Conservation (phyloP, 2,329 filamentous ascomycete genomes). For the Ilyonectria robusta region DNA sequence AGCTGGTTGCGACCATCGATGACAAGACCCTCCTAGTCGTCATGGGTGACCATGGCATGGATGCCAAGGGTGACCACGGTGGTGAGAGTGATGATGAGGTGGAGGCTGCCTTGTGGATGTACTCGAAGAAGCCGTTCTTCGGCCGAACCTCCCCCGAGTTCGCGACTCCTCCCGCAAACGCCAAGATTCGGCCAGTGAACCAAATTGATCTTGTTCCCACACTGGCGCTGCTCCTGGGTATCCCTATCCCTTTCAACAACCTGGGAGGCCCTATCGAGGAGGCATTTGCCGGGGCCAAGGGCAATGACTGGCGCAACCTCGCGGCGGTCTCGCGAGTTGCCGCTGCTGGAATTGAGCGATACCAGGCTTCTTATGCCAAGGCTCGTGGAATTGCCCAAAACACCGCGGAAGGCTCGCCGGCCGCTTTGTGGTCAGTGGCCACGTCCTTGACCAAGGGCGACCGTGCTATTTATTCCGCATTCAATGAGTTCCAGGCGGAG, state of each 20-base stretch:
- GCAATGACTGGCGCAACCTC: slow-evolving; percentile 82
- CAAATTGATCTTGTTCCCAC: slow-evolving; percentile 98
- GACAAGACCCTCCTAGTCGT: slow-evolving; percentile 91
- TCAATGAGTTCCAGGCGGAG: slow-evolving; percentile 81
- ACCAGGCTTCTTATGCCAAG: slow-evolving; percentile 86
- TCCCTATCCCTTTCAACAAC: slow-evolving; percentile 97
- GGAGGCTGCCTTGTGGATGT: slow-evolving; percentile 97
- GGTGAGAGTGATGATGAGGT: slow-evolving; percentile 98
- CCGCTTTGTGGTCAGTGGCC: slow-evolving; percentile 64
- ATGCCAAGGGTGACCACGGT: slow-evolving; percentile 96
- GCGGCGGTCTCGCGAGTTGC: slow-evolving; percentile 83
- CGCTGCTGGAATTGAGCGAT: slow-evolving; percentile 88
- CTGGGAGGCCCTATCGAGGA: slow-evolving; percentile 94
- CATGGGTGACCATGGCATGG: slow-evolving; percentile 99
- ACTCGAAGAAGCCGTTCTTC: slow-evolving; percentile 89
- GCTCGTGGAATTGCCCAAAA: slow-evolving; percentile 78
- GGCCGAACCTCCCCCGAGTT: slow-evolving; percentile 78
- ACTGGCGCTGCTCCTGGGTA: slow-evolving; percentile 85
- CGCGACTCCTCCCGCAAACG: slow-evolving; percentile 73
- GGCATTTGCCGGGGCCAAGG: slow-evolving; percentile 82
- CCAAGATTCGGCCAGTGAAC: slow-evolving; percentile 81
- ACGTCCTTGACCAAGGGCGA: slow-evolving; percentile 57
- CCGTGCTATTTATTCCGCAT: slow-evolving; percentile 68
- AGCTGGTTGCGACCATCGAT: slow-evolving; percentile 80
- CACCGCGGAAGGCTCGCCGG: slow-evolving; percentile 58